Percentiles rank a stretch among this genome's conserved stretches.
Evolutionary conservation across 345 rosid species (phyloP).

Genomic region (Bruguiera sexangula): DNA sequence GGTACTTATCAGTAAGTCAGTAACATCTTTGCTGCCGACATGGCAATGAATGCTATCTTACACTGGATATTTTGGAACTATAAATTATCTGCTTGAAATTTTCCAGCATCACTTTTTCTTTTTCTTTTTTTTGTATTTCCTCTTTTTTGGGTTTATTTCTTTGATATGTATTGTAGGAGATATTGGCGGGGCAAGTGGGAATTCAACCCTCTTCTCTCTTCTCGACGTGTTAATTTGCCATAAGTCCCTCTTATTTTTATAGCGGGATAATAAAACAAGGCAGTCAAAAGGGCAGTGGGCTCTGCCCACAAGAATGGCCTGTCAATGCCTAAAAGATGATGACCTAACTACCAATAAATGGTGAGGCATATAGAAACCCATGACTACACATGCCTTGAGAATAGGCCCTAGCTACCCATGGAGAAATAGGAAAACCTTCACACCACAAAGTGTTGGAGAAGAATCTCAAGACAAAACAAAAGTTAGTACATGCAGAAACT

Average conservation of each 20-base stretch:
- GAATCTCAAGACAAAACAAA: neutral
- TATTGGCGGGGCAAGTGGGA: too few relatives aligned
- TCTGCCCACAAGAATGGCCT: slow-evolving; percentile 22
- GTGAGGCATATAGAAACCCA: too few relatives aligned
- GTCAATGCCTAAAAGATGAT: slow-evolving; percentile 30
- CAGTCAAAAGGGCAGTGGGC: neutral
- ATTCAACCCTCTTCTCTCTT: neutral
- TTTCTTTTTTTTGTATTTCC: neutral
- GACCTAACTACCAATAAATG: slow-evolving; percentile 39
- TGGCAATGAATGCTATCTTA: slow-evolving; percentile 9
- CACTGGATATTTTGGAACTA: neutral
- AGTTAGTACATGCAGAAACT: neutral
- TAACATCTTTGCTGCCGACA: slow-evolving; percentile 31
- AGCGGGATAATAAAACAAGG: neutral
- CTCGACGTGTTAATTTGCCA: neutral
- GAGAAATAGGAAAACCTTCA: neutral
- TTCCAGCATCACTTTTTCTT: neutral
- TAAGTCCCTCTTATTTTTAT: neutral
- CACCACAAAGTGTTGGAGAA: neutral
- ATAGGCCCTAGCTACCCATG: too few relatives aligned
- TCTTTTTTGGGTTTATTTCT: neutral
- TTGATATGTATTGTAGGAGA: too few relatives aligned
- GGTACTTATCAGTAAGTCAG: slow-evolving; percentile 2
- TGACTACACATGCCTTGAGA: too few relatives aligned
- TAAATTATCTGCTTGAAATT: neutral